Percentiles rank a stretch among this genome's conserved stretches.
These are phyloP conservation scores for Forsythia viridissima DNA, from an alignment of 257 asterid genomes.

Conservation along the genomic window DNA sequence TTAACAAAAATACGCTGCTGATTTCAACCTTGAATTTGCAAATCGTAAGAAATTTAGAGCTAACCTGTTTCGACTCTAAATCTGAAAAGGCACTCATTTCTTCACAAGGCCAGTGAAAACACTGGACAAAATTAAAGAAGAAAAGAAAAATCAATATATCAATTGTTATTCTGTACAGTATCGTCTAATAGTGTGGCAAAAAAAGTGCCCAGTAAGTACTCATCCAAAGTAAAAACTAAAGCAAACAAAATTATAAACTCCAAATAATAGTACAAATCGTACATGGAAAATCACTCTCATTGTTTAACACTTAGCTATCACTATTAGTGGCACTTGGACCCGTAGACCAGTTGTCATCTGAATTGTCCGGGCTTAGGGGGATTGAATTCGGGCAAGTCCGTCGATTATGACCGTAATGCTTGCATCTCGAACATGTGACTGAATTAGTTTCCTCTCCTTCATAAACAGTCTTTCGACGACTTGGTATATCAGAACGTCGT, in stretches of 20 bases:
- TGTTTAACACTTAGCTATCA: background rate
- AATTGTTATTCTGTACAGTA: no score
- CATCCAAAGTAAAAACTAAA: background rate
- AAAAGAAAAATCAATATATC: no score
- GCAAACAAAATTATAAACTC: background rate
- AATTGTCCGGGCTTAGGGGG: background rate
- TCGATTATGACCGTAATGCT: constrained; percentile 3
- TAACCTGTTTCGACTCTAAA: no score
- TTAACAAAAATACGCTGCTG: no score
- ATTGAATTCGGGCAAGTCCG: constrained; percentile 1
- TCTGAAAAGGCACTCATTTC: no score
- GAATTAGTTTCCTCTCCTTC: constrained; percentile 1
- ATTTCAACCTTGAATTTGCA: no score
- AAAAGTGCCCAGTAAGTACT: no score
- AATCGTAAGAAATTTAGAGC: no score
- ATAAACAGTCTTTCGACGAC: background rate
- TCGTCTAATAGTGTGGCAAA: no score
- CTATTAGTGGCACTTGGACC: background rate
- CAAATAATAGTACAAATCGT: background rate
- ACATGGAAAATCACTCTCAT: background rate
- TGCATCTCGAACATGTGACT: constrained; percentile 4
- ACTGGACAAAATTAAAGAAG: no score
- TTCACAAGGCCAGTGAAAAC: no score
- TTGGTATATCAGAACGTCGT: background rate
- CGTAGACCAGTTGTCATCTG: background rate